Conservation (phyloP, 441 rosid genomes). For the Syzygium malaccense region DNA sequence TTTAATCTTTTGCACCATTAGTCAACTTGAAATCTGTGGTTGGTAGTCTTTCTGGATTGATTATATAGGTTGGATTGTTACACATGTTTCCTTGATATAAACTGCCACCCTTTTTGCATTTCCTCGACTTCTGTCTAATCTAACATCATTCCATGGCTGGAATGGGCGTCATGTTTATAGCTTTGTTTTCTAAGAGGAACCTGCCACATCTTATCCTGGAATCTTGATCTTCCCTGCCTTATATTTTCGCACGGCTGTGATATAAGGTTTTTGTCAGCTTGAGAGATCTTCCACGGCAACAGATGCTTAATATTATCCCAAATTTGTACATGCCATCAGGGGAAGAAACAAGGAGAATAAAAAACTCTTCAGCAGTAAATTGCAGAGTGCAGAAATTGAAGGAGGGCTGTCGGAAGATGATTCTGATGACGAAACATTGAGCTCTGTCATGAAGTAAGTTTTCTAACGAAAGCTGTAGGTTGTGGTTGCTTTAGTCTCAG, state of each 20-base stretch:
- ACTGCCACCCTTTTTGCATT: neutral
- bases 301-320: neutral
- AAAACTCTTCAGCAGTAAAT: neutral
- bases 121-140: neutral
- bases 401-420: constrained; percentile 13
- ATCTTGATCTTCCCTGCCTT: neutral
- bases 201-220: neutral
- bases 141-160: neutral
- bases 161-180: neutral
- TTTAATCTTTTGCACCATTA: neutral
- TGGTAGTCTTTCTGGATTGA: neutral
- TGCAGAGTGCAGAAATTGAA: constrained; percentile 1
- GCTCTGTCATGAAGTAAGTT: constrained; percentile 33
- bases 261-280: neutral
- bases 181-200: neutral
- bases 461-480: neutral
- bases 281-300: neutral
- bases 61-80: neutral
- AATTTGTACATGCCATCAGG: constrained; percentile 8
- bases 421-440: constrained; percentile 27
- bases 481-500: neutral
- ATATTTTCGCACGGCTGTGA: neutral
- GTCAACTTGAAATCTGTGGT: neutral
- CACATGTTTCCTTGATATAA: neutral
- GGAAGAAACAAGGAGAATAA: constrained; percentile 14